Evolutionary conservation across 345 rosid species (phyloP), one percentile per base, ranked within the genome.

Genomic region (Cochlearia excelsa): DNA sequence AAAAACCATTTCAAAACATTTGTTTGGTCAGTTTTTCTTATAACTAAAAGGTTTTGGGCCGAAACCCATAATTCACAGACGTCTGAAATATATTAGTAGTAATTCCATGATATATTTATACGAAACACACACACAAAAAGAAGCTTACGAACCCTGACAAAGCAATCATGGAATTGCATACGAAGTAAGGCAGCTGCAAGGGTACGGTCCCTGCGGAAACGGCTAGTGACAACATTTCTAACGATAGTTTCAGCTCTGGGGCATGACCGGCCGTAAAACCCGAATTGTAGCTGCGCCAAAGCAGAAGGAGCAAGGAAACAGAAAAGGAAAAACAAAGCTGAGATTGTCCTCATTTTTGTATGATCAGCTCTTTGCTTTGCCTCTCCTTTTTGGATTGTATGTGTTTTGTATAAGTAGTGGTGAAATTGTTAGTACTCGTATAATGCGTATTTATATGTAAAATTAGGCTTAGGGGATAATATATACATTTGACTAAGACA

Each of bases 91-190:
- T 45, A 46, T 46, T 31, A 57, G 44, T 11, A 0, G 51, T 30
- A 1, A 66, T 6, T 10, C 1, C 3, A 26, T 9, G 7, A 52
- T 30, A 33, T n/a, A 56, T 2, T 8, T 4, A 29, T 52, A 38
- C 34, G 10, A 3, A 39, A 42, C 34, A 58, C 27, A 51, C 27
- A 57, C 29, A 31, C 45, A 61, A n/a, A 52, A 11, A 65, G 45
- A 69, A 56, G 54, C 28, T 45, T 44, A 63, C 65, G 23, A 67
- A 84, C 95, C 44, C 74, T 74, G 30, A 87, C 84, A 26, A 90
- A 90, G 63, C 97, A 87, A 59, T 90, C 93, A 38, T 90, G 93
- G 56, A 87, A 90, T 59, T 87, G 93, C 90, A 85, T 79, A 66
- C 88, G 95, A 62, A 90, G 93, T 68, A 90, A 65, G 7, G 88